Conservation (phyloP, 2,329 filamentous ascomycete species). For the Hypocrella siamensis region DNA sequence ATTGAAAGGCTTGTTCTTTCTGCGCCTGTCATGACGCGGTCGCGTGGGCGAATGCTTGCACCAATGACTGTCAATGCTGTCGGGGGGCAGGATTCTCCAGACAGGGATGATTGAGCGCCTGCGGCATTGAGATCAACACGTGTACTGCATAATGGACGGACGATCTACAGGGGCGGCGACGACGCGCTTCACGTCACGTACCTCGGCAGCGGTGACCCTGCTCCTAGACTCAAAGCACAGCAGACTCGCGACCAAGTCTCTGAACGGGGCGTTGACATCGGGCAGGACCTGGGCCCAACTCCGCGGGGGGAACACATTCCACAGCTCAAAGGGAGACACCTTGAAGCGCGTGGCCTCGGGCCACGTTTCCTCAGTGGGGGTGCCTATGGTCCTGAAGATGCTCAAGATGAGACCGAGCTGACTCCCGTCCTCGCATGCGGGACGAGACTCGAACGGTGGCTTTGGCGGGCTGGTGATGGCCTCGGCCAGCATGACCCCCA, state of each 20-base stretch:
- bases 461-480: constrained; percentile 36
- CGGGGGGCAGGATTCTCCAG: too few species aligned
- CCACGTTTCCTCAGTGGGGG: constrained; percentile 67
- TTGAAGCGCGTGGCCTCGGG: constrained; percentile 56
- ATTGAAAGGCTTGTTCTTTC: too few species aligned
- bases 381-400: constrained; percentile 84
- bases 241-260: constrained; percentile 50
- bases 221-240: constrained; percentile 54
- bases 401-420: constrained; percentile 83
- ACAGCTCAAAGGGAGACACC: constrained; percentile 80
- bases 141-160: too few species aligned
- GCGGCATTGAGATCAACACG: too few species aligned
- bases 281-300: constrained; percentile 58
- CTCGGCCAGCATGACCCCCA: constrained; percentile 74
- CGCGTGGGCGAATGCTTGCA: too few species aligned
- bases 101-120: constrained; percentile 9
- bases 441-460: constrained; percentile 70
- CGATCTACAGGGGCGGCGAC: too few species aligned
- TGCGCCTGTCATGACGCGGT: too few species aligned
- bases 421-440: constrained; percentile 62
- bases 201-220: constrained; percentile 47
- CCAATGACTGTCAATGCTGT: too few species aligned
- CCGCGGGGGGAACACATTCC: constrained; percentile 53
- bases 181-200: too few species aligned
- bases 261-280: constrained; percentile 37